Evolutionary conservation across 2,329 filamentous ascomycete species (phyloP).

Genomic region (Fusarium sp.): DNA sequence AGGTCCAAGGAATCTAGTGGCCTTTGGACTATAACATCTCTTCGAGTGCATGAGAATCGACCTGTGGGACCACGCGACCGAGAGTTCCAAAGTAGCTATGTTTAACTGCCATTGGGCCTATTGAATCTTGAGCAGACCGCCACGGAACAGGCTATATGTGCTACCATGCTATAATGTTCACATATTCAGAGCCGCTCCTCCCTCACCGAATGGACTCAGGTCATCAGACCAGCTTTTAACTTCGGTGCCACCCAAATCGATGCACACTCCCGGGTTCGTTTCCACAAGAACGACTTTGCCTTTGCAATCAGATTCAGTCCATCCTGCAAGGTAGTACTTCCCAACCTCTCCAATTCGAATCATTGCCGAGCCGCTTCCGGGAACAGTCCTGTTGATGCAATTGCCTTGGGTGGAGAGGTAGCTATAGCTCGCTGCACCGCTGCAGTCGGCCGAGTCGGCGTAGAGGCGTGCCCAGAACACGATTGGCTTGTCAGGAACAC

Average conservation of each 20-base stretch:
- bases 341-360: background rate
- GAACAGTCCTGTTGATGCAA: background rate
- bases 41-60: too few relatives aligned
- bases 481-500: background rate
- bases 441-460: background rate
- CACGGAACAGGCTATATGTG: too few relatives aligned
- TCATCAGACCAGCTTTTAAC: constrained; percentile 1
- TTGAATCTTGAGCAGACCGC: too few relatives aligned
- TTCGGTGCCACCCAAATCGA: background rate
- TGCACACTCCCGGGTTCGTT: background rate
- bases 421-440: background rate
- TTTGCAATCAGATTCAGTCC: background rate
- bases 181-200: background rate
- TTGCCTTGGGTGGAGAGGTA: background rate
- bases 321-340: background rate
- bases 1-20: too few relatives aligned
- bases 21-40: too few relatives aligned
- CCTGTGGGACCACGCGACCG: too few relatives aligned
- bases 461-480: background rate
- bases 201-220: background rate
- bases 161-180: too few relatives aligned
- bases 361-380: background rate
- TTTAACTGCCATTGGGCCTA: too few relatives aligned
- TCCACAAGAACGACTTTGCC: background rate
- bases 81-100: too few relatives aligned